phyloP scores from a whole-genome alignment of 306 rosid species.

The Cajanus cajan region DNA sequence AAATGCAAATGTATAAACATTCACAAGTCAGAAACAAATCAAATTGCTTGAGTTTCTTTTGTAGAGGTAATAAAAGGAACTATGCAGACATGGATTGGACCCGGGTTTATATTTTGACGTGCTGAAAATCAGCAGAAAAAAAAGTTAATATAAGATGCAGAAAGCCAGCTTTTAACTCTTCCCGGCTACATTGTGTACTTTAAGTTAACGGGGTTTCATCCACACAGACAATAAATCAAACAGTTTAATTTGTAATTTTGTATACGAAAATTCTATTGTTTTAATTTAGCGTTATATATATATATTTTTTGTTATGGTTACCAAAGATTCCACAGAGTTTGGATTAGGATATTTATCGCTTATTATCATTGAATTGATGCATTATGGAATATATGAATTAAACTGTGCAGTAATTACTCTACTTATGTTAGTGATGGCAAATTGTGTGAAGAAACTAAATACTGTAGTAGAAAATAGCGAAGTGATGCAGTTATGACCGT shows the following conservation, averaged over 20 bases:
- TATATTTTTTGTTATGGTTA: neutral
- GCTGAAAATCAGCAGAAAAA: slow-evolving; percentile 25
- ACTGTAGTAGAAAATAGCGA: neutral
- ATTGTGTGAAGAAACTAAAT: neutral
- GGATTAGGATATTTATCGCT: neutral
- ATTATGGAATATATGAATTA: too few relatives aligned
- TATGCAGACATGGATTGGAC: slow-evolving; percentile 16
- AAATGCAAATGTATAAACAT: slow-evolving; percentile 70
- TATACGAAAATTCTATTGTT: slow-evolving; percentile 36
- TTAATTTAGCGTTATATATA: slow-evolving; percentile 1
- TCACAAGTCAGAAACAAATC: slow-evolving; percentile 50
- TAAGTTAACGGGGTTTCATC: slow-evolving; percentile 36
- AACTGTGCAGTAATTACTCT: neutral
- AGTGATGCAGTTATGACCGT: neutral
- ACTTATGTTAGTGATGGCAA: neutral
- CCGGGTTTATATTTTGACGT: slow-evolving; percentile 5
- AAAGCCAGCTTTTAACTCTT: slow-evolving; percentile 21
- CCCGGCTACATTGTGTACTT: slow-evolving; percentile 20
- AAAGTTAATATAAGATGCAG: slow-evolving; percentile 1
- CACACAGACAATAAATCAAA: slow-evolving; percentile 36
- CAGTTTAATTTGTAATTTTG: slow-evolving; percentile 35
- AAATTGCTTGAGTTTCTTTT: slow-evolving; percentile 47
- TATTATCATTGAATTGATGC: neutral
- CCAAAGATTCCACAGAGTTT: neutral
- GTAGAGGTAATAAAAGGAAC: slow-evolving; percentile 32